phyloP scores from a whole-genome alignment of 352 stramenopile genomes.

The Halophytophthora polymorphica region DNA sequence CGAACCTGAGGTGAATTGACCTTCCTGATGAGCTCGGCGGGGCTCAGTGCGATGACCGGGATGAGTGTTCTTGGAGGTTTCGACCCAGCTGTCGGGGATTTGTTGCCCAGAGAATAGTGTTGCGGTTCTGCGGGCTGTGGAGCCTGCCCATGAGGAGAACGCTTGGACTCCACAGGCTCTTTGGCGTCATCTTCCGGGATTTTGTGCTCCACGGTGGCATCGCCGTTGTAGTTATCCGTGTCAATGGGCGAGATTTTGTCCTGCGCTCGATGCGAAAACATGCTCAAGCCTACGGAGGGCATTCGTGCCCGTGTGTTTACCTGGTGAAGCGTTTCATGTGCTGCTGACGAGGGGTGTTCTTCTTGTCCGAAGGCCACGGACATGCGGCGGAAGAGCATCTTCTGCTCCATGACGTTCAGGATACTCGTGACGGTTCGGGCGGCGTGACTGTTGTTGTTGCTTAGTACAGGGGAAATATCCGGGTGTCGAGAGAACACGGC shows the following conservation, averaged over 20 bases:
- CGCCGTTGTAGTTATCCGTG: conserved; percentile 12
- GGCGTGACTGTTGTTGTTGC: conserved; percentile 27
- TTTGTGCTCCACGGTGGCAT: conserved; percentile 5
- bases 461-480: conserved; percentile 46
- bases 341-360: conserved; percentile 8
- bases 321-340: conserved; percentile 3
- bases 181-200: conserved; percentile 7
- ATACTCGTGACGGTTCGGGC: conserved; percentile 36
- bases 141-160: not conserved
- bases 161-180: conserved; percentile 4
- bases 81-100: not conserved
- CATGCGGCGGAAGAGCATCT: conserved; percentile 19
- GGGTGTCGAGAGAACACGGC: conserved; percentile 41
- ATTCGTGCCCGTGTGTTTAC: conserved; percentile 3
- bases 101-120: conserved; percentile 21
- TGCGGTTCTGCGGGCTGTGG: conserved; percentile 12
- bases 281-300: conserved; percentile 9
- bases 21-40: conserved; percentile 53
- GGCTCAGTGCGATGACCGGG: conserved; percentile 42
- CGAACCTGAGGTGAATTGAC: conserved; percentile 24
- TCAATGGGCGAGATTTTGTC: conserved; percentile 29
- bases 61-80: conserved; percentile 16
- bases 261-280: conserved; percentile 14
- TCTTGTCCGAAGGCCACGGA: conserved; percentile 23
- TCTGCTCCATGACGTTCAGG: conserved; percentile 26